A percentile compares a stretch with the other conserved stretches of the same genome.
These are phyloP conservation scores for Aspergillus luchuensis DNA, from an alignment of 2,329 filamentous ascomycete species.

Conservation along the genomic window DNA sequence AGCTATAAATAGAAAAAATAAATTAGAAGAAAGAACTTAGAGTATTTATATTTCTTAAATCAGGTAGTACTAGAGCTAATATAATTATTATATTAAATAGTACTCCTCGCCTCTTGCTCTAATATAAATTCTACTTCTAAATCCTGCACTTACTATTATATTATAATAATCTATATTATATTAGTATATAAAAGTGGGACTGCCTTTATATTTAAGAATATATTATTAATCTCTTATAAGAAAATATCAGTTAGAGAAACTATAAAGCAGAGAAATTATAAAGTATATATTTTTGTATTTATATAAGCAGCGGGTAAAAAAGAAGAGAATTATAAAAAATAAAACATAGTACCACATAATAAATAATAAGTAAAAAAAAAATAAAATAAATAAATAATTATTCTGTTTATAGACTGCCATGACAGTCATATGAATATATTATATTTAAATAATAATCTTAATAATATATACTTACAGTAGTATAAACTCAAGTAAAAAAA, in stretches of 20 bases:
- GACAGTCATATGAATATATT: not conserved
- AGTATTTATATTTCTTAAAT: no score
- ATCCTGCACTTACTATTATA: not conserved
- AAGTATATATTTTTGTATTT: not conserved
- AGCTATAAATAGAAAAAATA: no score
- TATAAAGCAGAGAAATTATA: not conserved
- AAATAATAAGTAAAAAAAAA: not conserved
- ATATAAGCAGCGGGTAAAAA: not conserved
- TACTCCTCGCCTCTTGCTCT: not conserved
- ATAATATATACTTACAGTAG: not conserved
- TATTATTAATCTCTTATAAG: not conserved
- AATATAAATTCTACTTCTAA: not conserved
- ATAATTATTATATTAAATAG: not conserved
- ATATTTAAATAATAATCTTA: not conserved
- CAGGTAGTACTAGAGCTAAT: not conserved
- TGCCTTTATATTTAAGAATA: not conserved
- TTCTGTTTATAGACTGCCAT: not conserved
- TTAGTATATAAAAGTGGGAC: not conserved
- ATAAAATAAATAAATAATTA: not conserved
- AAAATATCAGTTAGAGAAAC: not conserved
- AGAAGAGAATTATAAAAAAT: not conserved
- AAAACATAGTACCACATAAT: not conserved
- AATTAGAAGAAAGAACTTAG: no score
- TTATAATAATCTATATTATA: not conserved
- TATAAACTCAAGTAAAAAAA: not conserved